Percentiles rank a stretch among this genome's conserved stretches.
Evolutionary conservation across 129 eudicot genomes (phyloP).

Genomic region (Chrysanthemum lavandulifolium): DNA sequence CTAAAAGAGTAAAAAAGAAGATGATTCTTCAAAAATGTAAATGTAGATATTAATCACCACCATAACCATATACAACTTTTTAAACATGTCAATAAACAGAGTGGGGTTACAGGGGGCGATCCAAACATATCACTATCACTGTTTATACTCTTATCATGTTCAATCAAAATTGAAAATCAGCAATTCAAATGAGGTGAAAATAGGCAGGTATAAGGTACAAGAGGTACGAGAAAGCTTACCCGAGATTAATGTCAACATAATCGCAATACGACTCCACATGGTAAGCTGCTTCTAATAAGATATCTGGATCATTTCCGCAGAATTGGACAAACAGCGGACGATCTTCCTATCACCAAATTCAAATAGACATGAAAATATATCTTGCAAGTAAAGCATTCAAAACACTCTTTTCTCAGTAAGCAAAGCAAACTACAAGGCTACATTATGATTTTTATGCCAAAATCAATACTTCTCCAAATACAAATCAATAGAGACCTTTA

Average conservation of each 20-base stretch:
- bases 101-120: background rate
- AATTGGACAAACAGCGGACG: slow-evolving; percentile 95
- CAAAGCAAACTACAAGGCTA: slow-evolving; percentile 9
- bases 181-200: too few relatives aligned
- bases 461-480: slow-evolving; percentile 8
- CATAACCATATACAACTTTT: background rate
- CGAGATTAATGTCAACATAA: slow-evolving; percentile 92
- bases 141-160: too few relatives aligned
- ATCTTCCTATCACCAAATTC: slow-evolving; percentile 72
- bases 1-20: background rate
- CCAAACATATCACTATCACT: too few relatives aligned
- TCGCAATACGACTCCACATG: slow-evolving; percentile 90
- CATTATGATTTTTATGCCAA: background rate
- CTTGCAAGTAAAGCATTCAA: background rate
- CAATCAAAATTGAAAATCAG: too few relatives aligned
- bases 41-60: background rate
- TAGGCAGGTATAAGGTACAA: too few relatives aligned
- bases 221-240: slow-evolving; percentile 39
- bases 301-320: slow-evolving; percentile 92
- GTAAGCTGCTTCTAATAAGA: slow-evolving; percentile 82
- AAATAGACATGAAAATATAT: slow-evolving; percentile 2
- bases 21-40: background rate
- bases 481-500: background rate
- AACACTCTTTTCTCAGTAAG: background rate
- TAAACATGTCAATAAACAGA: slow-evolving; percentile 7